Conservation (phyloP, 2,329 filamentous ascomycete species). For the Lasiodiplodia hormozganensis region DNA sequence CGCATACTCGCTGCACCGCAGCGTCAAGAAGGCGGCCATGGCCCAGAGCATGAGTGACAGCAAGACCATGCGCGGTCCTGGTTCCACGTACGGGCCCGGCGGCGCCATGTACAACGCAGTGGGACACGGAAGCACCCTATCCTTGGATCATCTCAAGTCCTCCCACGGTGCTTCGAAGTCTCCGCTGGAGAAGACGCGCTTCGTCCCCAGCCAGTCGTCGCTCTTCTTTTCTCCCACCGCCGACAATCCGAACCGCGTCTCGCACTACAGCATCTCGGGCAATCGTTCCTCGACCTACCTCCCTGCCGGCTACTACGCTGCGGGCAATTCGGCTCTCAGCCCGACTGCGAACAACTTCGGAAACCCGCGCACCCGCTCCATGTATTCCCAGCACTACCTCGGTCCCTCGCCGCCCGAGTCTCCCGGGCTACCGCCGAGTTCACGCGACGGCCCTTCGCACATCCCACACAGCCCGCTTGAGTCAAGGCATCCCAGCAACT, state of each 20-base stretch:
- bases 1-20: conserved; percentile 89
- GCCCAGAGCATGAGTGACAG: conserved; percentile 73
- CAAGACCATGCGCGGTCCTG: conserved; percentile 62
- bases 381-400: conserved; percentile 19
- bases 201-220: conserved; percentile 51
- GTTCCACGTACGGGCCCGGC: conserved; percentile 49
- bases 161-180: conserved; percentile 36
- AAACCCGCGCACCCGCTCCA: conserved; percentile 22
- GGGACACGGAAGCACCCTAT: conserved; percentile 59
- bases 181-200: conserved; percentile 38
- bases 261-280: conserved; percentile 26
- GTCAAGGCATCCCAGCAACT: background rate
- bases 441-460: conserved; percentile 21
- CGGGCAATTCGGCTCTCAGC: conserved; percentile 55
- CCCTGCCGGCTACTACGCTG: conserved; percentile 89
- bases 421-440: conserved; percentile 23
- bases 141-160: conserved; percentile 59
- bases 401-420: conserved; percentile 24
- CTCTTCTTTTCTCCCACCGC: conserved; percentile 97
- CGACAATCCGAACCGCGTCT: conserved; percentile 34
- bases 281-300: conserved; percentile 80
- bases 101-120: conserved; percentile 21
- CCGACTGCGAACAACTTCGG: conserved; percentile 9
- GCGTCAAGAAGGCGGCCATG: conserved; percentile 83
- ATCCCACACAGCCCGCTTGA: conserved; percentile 23